phyloP scores from a whole-genome alignment of 2,329 filamentous ascomycete genomes.

The Epichloe aotearoae region DNA sequence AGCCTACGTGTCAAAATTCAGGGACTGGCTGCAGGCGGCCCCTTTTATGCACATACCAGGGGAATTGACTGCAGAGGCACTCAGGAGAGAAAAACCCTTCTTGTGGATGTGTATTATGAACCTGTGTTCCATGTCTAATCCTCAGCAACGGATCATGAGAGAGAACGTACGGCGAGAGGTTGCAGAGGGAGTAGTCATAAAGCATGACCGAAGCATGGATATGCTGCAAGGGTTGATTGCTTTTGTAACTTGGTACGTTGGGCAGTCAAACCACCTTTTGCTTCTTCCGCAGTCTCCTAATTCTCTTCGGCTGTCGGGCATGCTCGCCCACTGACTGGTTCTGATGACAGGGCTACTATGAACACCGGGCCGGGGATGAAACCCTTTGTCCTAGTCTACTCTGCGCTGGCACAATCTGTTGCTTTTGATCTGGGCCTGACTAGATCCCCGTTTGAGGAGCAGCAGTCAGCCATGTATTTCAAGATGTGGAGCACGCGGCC shows the following conservation, averaged over 20 bases:
- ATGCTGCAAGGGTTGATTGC: slow-evolving; percentile 36
- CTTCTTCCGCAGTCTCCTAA: no score
- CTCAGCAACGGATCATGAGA: slow-evolving; percentile 25
- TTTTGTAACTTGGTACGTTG: slow-evolving; percentile 2
- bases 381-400: slow-evolving; percentile 30
- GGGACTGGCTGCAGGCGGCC: slow-evolving; percentile 27
- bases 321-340: not conserved
- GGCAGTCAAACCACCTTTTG: no score
- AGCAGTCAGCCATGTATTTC: slow-evolving; percentile 22
- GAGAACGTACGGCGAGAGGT: slow-evolving; percentile 30
- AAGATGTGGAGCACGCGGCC: slow-evolving; percentile 18
- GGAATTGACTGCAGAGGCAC: slow-evolving; percentile 22
- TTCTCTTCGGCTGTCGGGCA: no score
- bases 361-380: slow-evolving; percentile 23
- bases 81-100: slow-evolving; percentile 31
- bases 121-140: slow-evolving; percentile 28
- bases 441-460: slow-evolving; percentile 22
- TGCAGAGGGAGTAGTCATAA: slow-evolving; percentile 31
- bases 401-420: slow-evolving; percentile 29
- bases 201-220: slow-evolving; percentile 37
- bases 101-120: slow-evolving; percentile 37
- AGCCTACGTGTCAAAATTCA: slow-evolving; percentile 27
- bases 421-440: slow-evolving; percentile 34
- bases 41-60: slow-evolving; percentile 30
- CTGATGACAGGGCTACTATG: slow-evolving; percentile 23